phyloP scores from a whole-genome alignment of 805 yeast species.

The Ogataea angusta region DNA sequence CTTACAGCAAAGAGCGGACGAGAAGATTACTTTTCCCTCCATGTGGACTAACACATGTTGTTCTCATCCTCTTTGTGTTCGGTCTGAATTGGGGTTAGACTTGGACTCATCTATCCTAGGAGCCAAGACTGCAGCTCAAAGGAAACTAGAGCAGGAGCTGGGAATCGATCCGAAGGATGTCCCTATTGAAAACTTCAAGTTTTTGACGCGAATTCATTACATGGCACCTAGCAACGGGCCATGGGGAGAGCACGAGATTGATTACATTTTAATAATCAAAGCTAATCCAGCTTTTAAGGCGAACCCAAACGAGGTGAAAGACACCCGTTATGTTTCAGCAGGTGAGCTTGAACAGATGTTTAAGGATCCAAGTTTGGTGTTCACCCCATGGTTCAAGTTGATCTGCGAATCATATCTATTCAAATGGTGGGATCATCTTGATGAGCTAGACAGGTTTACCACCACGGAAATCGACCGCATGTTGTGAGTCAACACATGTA shows the following conservation, averaged over 20 bases:
- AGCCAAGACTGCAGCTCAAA: constrained; percentile 81
- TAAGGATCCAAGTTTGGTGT: constrained; percentile 53
- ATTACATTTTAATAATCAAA: constrained; percentile 80
- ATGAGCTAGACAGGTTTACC: constrained; percentile 49
- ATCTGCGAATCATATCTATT: constrained; percentile 89
- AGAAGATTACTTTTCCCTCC: constrained; percentile 92
- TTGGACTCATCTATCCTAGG: constrained; percentile 68
- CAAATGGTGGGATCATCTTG: constrained; percentile 88
- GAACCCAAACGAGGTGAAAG: constrained; percentile 84
- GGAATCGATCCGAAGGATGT: constrained; percentile 65
- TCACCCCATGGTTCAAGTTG: constrained; percentile 98
- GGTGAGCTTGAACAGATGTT: constrained; percentile 75
- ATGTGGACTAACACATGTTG: constrained; percentile 99
- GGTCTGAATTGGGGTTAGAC: constrained; percentile 69
- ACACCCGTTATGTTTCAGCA: constrained; percentile 67
- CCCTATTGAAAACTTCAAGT: constrained; percentile 68
- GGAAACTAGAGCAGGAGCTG: constrained; percentile 90
- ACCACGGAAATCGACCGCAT: constrained; percentile 49
- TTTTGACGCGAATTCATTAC: constrained; percentile 91
- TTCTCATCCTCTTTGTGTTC: constrained; percentile 90
- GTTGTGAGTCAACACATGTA: constrained; percentile 11
- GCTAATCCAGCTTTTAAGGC: constrained; percentile 47
- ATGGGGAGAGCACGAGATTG: constrained; percentile 99
- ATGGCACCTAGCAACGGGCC: constrained; percentile 73
- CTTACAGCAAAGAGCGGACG: constrained; percentile 93